These are phyloP conservation scores for Claviceps fusiformis DNA, from an alignment of 2,329 filamentous ascomycete species.

Conservation along the genomic window DNA sequence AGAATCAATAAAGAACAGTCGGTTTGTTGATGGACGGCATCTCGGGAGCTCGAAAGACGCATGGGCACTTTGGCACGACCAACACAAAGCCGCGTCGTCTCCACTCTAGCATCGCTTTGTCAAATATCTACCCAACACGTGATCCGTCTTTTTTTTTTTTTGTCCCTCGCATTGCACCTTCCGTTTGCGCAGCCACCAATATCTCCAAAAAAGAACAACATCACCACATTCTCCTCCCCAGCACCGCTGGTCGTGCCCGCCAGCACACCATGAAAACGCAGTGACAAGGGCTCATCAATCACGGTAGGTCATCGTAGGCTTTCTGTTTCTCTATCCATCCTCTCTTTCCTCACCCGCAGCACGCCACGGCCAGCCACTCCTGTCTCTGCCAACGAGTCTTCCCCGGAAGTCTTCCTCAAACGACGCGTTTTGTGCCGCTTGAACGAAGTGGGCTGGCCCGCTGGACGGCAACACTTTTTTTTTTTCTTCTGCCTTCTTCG, in stretches of 20 bases:
- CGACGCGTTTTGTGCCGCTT: conserved; percentile 23
- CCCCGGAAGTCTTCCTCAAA: conserved; percentile 20
- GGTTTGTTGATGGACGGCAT: too few species aligned
- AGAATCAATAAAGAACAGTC: too few species aligned
- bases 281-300: not conserved
- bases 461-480: conserved; percentile 4
- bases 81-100: too few species aligned
- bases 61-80: too few species aligned
- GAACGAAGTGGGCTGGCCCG: conserved; percentile 24
- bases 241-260: not conserved
- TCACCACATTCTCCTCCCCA: not conserved
- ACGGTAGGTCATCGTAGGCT: not conserved
- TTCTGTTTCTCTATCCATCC: not conserved
- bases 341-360: conserved; percentile 11
- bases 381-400: conserved; percentile 19
- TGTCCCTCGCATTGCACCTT: not conserved
- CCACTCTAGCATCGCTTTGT: too few species aligned
- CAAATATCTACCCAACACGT: too few species aligned
- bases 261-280: not conserved
- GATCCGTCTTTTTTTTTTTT: not conserved
- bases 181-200: not conserved
- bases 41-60: too few species aligned
- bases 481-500: not conserved
- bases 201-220: not conserved
- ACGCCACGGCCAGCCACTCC: conserved; percentile 19